Conservation (phyloP, 208 protist species). For the Wallacemonas sp. region DNA sequence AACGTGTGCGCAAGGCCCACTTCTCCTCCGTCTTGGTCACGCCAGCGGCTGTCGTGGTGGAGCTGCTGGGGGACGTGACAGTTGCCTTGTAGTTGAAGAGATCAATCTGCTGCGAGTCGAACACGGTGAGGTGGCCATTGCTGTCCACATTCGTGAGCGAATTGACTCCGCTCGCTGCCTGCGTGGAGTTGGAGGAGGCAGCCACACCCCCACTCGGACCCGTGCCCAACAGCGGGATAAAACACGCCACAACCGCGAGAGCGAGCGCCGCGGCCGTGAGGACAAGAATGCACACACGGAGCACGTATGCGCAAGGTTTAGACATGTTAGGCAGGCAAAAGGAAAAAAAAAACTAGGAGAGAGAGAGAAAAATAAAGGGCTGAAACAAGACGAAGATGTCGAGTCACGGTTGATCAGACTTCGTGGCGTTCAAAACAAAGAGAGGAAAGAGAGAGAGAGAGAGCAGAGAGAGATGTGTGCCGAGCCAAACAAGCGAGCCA, state of each 20-base stretch:
- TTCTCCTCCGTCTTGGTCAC: background rate
- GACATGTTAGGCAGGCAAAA: background rate
- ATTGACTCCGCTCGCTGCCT: too few relatives aligned
- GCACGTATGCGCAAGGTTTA: conserved; percentile 2
- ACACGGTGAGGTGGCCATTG: background rate
- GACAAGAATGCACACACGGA: conserved; percentile 13
- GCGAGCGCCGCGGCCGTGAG: conserved; percentile 13
- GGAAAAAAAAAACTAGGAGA: background rate
- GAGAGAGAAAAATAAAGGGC: background rate
- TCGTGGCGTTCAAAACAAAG: background rate
- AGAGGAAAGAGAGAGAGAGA: background rate
- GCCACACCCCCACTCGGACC: background rate
- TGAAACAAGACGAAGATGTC: background rate
- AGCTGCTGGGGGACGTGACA: background rate
- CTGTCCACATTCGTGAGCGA: background rate
- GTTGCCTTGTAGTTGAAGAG: conserved; percentile 16
- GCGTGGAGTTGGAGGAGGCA: too few relatives aligned
- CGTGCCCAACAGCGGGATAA: background rate
- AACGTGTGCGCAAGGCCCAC: conserved; percentile 16
- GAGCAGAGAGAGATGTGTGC: conserved; percentile 2
- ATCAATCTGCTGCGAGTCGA: conserved; percentile 5
- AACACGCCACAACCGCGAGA: conserved; percentile 6
- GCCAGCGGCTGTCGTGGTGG: background rate
- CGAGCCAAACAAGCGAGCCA: too few relatives aligned
- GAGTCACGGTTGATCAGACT: background rate